Percentiles rank a stretch among this genome's conserved stretches.
phyloP scores from a whole-genome alignment of 495 filamentous ascomycete genomes.

The Aspergillus olivimuriae region DNA sequence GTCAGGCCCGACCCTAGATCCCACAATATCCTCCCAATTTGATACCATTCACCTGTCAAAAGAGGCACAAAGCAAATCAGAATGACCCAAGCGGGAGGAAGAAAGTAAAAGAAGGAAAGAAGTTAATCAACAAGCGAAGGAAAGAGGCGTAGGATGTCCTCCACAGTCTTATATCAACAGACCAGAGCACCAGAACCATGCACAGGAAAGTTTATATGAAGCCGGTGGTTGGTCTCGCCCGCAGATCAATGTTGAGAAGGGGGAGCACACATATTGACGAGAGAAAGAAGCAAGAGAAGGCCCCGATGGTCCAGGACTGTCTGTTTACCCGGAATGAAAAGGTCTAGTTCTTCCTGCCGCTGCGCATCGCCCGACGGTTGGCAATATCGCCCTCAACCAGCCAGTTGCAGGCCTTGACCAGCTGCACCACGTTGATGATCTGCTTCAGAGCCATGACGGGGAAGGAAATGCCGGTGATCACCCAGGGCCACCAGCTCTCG shows the following conservation, averaged over 20 bases:
- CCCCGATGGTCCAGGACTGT: too few relatives aligned
- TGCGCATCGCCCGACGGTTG: constrained; percentile 22
- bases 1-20: not conserved
- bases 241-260: too few relatives aligned
- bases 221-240: too few relatives aligned
- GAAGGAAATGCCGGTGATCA: constrained; percentile 70
- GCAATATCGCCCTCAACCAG: constrained; percentile 76
- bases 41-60: not conserved
- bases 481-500: constrained; percentile 77
- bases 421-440: constrained; percentile 85
- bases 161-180: constrained; percentile 20
- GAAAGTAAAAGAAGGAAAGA: constrained; percentile 9
- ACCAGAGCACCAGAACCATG: constrained; percentile 39
- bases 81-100: constrained; percentile 4
- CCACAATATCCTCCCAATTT: constrained; percentile 7
- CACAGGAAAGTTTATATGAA: constrained; percentile 9
- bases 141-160: too few relatives aligned
- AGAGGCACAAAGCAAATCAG: too few relatives aligned
- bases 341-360: constrained; percentile 23
- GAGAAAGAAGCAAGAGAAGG: not conserved
- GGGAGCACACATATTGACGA: not conserved
- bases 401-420: constrained; percentile 90
- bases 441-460: constrained; percentile 91
- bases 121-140: too few relatives aligned
- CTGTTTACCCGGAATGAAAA: not conserved